Percentiles rank a stretch among this genome's conserved stretches.
Evolutionary conservation across 768 basidiomycete species (phyloP).

Genomic region (Russula emetica): DNA sequence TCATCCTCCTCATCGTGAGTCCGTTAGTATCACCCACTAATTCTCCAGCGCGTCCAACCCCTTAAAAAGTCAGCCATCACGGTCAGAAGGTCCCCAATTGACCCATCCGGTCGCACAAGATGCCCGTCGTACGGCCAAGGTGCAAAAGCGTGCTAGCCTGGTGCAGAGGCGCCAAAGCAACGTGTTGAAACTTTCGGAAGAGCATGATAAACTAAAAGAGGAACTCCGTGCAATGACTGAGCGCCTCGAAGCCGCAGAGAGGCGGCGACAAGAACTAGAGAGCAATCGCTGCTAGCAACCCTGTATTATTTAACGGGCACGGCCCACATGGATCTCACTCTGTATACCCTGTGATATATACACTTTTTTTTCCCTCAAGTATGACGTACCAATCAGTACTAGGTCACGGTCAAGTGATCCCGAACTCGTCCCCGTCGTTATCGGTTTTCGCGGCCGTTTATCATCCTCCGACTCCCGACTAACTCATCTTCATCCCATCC

Average conservation of each 20-base stretch:
- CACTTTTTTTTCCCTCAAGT: background rate
- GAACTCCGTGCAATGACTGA: constrained; percentile 73
- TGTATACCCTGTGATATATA: background rate
- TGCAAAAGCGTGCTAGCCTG: constrained; percentile 33
- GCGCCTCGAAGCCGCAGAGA: constrained; percentile 69
- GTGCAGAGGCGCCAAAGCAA: constrained; percentile 69
- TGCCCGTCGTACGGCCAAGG: constrained; percentile 20
- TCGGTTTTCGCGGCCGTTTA: background rate
- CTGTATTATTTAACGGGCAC: constrained; percentile 4
- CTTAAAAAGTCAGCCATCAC: constrained; percentile 6
- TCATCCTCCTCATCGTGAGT: constrained; percentile 18
- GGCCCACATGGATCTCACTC: background rate
- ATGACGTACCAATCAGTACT: constrained; percentile 7
- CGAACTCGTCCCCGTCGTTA: background rate
- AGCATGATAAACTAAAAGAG: constrained; percentile 74
- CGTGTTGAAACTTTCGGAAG: constrained; percentile 69
- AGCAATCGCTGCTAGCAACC: background rate
- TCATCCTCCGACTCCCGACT: background rate
- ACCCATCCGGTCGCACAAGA: background rate
- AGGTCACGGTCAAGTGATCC: background rate
- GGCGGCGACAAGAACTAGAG: constrained; percentile 47
- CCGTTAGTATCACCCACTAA: background rate
- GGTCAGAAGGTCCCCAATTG: background rate
- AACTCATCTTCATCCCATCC: constrained; percentile 8
- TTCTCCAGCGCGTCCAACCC: background rate